Base-by-base conservation (phyloP, 1,139 yeast species). In the Candida glucosophila region DNA sequence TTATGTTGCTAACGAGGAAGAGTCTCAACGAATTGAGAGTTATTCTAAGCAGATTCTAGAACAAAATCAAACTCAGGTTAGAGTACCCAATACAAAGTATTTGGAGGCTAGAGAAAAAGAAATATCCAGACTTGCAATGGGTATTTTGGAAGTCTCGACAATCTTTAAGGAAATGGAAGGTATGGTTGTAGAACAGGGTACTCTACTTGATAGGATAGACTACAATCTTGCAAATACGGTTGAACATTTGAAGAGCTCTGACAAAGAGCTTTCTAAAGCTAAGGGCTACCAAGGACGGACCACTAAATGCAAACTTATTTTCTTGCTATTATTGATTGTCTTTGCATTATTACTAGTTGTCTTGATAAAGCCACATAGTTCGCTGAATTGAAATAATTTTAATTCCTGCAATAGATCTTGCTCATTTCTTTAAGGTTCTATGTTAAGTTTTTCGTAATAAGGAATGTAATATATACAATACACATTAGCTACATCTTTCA, bases 181-280 rank as follows among this genome's bases (percentile, higher is more conserved):
- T 17, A 66, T 92, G 66, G 86, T 90, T 25, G 82, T 90, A 31
- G 97, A 92, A 45, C 98, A 90, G 52, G 98, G 98, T 2, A 85
- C 96, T 0, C 66, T 90, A 23, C 64, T 90, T 32, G 98, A 90
- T 51, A 61, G 97, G 37, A 88, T 90, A 30, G 98, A 86, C 52
- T 88, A 88, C 52, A 90, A 92, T 47, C 58, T 92, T 32, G 81
- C 80, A 34, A 77, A 74, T 35, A 80, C 95, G 17, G 80, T 73
- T 4, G 73, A 73, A 23, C 82, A 85, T 38, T 70, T 90, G 33
- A 73, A 77, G 41, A 68, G 65, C 19, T 92, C 96, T 0, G 83
- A 81, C 35, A 72, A 74, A 37, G 93, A 90, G 52, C 60, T 90
- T 31, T 59, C 71, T 13, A 66, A 73, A 39, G 97, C 97, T 0